Evolutionary conservation across 2,329 filamentous ascomycete genomes (phyloP), one percentile per base, ranked within the genome.

Genomic region (Talaromyces amestolkiae): DNA sequence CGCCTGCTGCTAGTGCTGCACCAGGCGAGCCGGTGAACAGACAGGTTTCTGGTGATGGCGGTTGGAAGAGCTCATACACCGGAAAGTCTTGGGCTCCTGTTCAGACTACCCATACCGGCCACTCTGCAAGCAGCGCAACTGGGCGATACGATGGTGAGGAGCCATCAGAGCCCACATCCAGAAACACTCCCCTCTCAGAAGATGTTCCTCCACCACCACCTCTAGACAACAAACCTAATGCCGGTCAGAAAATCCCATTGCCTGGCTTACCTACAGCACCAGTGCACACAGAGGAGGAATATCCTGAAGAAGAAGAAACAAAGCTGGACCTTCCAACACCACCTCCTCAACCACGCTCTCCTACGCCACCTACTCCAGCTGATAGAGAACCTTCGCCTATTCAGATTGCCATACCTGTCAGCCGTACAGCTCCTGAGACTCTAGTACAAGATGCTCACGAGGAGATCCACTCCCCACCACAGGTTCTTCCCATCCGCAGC

Each of bases 41-140:
- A 60, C 80, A 84, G 59, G 79, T 82, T 33, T 77, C 83, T 60
- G 96, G 91, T 67, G 84, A 83, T 39, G 81, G 80, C 65, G 89
- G 92, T 67, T 97, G 93, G 93, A 93, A 94, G 84, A 97, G 93
- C 77, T 91, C 92, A 19, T 97, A 97, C 76, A 82, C 84, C 58
- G 94, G 94, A 68, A 98, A 97, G 82, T 89, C 87, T 39, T 98
- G 94, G 94, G 92, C 87, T 31, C 81, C 93, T 3, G 92, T 97
- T 35, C 87, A 93, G 72, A 92, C 90, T 11, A 86, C 86, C 10
- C 84, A 86, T 64, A 93, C 88, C 63, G 89, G 89, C 19, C 89
- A 88, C 64, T 87, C 87, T 66, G 81, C 78, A 10, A 73, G 74
- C 33, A 84, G 82, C 72, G 82, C 82, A 69, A 73, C 82, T 49